A percentile compares a stretch with the other conserved stretches of the same genome.
Evolutionary conservation across 2,329 filamentous ascomycete species (phyloP).

Genomic region (Aphanoascus verrucosus): DNA sequence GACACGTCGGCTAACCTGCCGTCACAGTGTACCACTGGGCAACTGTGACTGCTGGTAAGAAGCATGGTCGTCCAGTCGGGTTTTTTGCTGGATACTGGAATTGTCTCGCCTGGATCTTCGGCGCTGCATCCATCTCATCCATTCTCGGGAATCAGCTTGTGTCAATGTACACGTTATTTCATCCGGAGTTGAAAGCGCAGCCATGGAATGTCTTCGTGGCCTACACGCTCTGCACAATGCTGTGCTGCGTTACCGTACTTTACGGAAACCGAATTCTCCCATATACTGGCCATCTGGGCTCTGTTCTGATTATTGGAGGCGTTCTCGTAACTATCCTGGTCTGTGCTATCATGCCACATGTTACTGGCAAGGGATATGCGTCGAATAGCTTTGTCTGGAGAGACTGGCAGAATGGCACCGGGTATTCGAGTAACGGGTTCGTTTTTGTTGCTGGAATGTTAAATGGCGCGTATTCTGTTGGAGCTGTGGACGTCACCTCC

Average conservation of each 20-base stretch:
- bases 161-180: constrained; percentile 51
- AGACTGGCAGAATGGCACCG: constrained; percentile 42
- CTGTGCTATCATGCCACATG: constrained; percentile 44
- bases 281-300: constrained; percentile 43
- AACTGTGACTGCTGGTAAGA: constrained; percentile 44
- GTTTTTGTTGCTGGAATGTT: constrained; percentile 56
- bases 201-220: constrained; percentile 52
- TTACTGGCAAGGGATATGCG: constrained; percentile 35
- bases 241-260: constrained; percentile 43
- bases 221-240: constrained; percentile 47
- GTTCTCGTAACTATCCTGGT: constrained; percentile 46
- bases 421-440: constrained; percentile 44
- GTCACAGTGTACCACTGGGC: constrained; percentile 50
- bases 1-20: background rate
- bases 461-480: constrained; percentile 59
- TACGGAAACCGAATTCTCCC: constrained; percentile 45
- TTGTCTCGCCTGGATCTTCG: constrained; percentile 48
- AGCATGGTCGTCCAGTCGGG: constrained; percentile 43
- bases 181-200: constrained; percentile 42
- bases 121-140: constrained; percentile 47
- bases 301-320: constrained; percentile 46
- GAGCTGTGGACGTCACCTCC: constrained; percentile 54
- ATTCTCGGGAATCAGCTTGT: constrained; percentile 51
- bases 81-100: constrained; percentile 40
- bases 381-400: constrained; percentile 46